Evolutionary conservation across 495 filamentous ascomycete genomes (phyloP), one percentile per base, ranked within the genome.

Genomic region (Penicillium longicatenatum): DNA sequence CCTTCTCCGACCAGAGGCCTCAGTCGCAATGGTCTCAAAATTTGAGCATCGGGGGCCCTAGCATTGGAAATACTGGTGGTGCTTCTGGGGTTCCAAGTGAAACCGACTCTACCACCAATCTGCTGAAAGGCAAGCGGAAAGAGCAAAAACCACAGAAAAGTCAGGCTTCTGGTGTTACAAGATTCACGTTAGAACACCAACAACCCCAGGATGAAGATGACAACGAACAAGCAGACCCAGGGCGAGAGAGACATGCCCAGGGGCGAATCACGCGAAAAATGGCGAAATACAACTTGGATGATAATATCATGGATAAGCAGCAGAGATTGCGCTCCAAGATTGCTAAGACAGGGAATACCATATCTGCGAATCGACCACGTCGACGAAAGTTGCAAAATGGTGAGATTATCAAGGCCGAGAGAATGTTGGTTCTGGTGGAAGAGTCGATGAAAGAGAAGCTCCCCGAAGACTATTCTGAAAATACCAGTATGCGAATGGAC

Each of bases 331-430:
- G 64, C 11, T 73, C 69, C 9, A 64, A 62, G 17, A 70, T 80
- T 17, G 67, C 74, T 8, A 70, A 61, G 39, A 77, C 74, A 1
- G 73, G 81, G 43, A 67, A 61, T 20, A 72, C 65, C 24, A 69
- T 79, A 26, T 73, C 73, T 29, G 70, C 72, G 21, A 76, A 67
- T 55, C 68, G 65, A 44, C 70, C 71, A 16, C 74, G 65, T 42
- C 73, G 75, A 47, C 76, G 70, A 6, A 73, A 73, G 51, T 45
- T 77, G 6, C 73, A 81, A 51, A 79, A 84, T 49, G 88, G 88
- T 4, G 83, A 88, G 60, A 84, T 91, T 39, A 68, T 89, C 54
- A 90, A 90, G 66, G 86, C 87, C 66, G 87, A 90, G 63, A 86
- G 80, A 39, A 91, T 91, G 88, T 79, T 91, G 11, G 82, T 91